A percentile compares a stretch with the other conserved stretches of the same genome.
Evolutionary conservation across 179 eudicot species (phyloP).

Genomic region (Gypsophila paniculata): DNA sequence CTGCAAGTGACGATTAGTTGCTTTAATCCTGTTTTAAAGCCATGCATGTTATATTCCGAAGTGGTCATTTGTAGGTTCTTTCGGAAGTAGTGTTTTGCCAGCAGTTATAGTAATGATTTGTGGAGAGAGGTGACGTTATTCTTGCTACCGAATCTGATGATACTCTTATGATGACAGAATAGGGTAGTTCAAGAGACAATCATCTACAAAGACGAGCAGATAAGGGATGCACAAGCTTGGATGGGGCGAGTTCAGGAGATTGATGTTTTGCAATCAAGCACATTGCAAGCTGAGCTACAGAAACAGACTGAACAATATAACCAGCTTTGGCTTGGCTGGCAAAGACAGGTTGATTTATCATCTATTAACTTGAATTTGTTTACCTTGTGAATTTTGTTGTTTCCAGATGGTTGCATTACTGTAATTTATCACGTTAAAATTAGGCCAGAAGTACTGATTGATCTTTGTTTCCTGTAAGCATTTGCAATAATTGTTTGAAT

Average conservation of each 20-base stretch:
- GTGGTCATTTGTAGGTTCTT: background rate
- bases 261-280: slow-evolving; percentile 72
- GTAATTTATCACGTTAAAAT: background rate
- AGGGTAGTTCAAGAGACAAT: slow-evolving; percentile 75
- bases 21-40: background rate
- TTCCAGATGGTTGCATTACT: background rate
- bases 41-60: background rate
- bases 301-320: slow-evolving; percentile 83
- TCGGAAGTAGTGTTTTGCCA: background rate
- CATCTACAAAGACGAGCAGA: slow-evolving; percentile 73
- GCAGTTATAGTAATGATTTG: background rate
- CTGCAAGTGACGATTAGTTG: slow-evolving; percentile 13
- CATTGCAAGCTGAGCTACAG: slow-evolving; percentile 82
- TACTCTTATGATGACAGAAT: slow-evolving; percentile 51
- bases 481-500: background rate
- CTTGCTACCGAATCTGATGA: slow-evolving; percentile 5
- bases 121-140: background rate
- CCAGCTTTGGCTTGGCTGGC: slow-evolving; percentile 82
- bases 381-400: background rate
- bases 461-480: background rate
- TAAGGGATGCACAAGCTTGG: slow-evolving; percentile 94
- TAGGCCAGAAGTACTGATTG: background rate
- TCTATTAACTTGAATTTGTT: slow-evolving; percentile 6
- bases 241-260: slow-evolving; percentile 78
- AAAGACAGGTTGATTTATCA: slow-evolving; percentile 61